Evolutionary conservation across 805 yeast species (phyloP).

Genomic region (Spathaspora passalidarum): DNA sequence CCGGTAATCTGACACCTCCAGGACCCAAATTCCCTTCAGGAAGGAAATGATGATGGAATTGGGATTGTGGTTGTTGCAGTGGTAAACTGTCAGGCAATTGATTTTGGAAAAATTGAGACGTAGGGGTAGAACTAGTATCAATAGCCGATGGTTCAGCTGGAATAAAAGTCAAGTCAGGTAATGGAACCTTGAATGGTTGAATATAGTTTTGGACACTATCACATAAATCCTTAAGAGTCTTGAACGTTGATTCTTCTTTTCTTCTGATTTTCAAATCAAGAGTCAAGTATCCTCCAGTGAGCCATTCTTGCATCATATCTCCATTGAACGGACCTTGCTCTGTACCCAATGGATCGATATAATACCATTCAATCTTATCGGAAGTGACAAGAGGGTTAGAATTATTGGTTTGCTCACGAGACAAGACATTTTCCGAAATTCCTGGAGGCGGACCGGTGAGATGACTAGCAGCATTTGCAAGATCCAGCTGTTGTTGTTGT

Average conservation of each 20-base stretch:
- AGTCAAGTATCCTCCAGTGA: constrained; percentile 53
- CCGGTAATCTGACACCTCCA: background rate
- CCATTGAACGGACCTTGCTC: constrained; percentile 85
- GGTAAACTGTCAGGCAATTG: background rate
- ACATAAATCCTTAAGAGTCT: constrained; percentile 53
- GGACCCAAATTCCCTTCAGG: constrained; percentile 19
- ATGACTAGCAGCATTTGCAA: constrained; percentile 1
- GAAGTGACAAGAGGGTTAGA: constrained; percentile 25
- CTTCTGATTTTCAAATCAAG: constrained; percentile 57
- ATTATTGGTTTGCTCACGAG: constrained; percentile 1
- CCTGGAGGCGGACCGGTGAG: constrained; percentile 18
- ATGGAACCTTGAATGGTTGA: constrained; percentile 63
- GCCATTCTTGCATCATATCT: constrained; percentile 76
- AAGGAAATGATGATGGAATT: constrained; percentile 28
- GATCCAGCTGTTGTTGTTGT: background rate
- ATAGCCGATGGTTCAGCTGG: constrained; percentile 5
- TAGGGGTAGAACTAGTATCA: constrained; percentile 1
- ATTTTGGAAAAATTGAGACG: background rate
- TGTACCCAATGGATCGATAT: constrained; percentile 64
- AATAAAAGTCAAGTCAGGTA: constrained; percentile 32
- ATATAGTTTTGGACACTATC: constrained; percentile 43
- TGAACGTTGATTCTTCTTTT: constrained; percentile 49
- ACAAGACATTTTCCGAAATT: constrained; percentile 7
- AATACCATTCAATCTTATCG: constrained; percentile 59
- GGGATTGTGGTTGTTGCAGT: constrained; percentile 15